phyloP scores from a whole-genome alignment of 2,329 filamentous ascomycete genomes.

The Nemania abortiva region DNA sequence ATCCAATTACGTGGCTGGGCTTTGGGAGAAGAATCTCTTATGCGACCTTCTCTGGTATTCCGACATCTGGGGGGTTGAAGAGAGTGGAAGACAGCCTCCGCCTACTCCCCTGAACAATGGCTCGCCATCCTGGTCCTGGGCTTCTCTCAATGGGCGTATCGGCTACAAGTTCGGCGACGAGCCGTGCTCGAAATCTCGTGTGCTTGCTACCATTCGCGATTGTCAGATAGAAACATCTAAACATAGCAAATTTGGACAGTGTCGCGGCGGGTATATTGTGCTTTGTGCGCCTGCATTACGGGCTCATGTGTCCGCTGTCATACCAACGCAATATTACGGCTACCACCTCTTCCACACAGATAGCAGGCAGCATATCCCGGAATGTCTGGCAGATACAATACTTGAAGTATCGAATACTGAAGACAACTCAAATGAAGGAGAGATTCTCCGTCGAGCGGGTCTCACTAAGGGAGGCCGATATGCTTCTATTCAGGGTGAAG shows the following conservation, averaged over 20 bases:
- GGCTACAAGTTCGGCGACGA: conserved; percentile 4
- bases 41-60: conserved; percentile 12
- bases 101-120: conserved; percentile 14
- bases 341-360: conserved; percentile 10
- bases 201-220: conserved; percentile 8
- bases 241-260: conserved; percentile 12
- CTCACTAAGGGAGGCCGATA: neutral
- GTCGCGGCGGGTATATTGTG: conserved; percentile 8
- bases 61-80: neutral
- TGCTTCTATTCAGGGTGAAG: conserved; percentile 1
- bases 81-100: neutral
- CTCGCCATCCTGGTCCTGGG: conserved; percentile 15
- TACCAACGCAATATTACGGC: conserved; percentile 1
- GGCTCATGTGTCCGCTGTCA: neutral
- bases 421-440: neutral
- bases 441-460: neutral
- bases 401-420: neutral
- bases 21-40: conserved; percentile 10
- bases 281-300: conserved; percentile 1
- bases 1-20: conserved; percentile 2
- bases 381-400: conserved; percentile 10
- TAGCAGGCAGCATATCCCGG: conserved; percentile 2
- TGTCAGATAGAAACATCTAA: conserved; percentile 8
- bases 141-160: conserved; percentile 16
- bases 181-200: neutral